Evolutionary conservation across 768 basidiomycete genomes (phyloP).

Genomic region (Amanita brunnescens): DNA sequence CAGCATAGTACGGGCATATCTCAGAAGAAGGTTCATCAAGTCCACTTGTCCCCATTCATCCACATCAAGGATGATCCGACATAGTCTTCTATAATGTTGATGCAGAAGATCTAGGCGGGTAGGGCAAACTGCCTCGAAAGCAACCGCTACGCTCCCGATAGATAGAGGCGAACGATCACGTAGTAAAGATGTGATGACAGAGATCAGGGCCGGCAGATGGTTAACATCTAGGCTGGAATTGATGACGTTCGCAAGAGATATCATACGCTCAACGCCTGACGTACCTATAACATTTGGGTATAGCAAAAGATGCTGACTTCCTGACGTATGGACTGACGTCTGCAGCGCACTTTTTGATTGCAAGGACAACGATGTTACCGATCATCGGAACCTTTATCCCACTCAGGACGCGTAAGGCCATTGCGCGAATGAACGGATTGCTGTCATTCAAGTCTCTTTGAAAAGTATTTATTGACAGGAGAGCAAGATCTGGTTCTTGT

Average conservation of each 20-base stretch:
- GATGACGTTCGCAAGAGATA: background rate
- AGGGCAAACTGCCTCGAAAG: slow-evolving; percentile 84
- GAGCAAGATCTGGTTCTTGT: slow-evolving; percentile 86
- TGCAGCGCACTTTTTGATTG: slow-evolving; percentile 85
- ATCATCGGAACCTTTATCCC: slow-evolving; percentile 90
- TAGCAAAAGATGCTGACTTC: slow-evolving; percentile 84
- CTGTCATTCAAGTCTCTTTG: slow-evolving; percentile 92
- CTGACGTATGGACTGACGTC: slow-evolving; percentile 94
- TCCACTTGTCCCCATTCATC: slow-evolving; percentile 97
- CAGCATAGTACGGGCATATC: slow-evolving; percentile 83
- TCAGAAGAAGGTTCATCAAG: slow-evolving; percentile 64
- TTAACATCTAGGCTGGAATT: slow-evolving; percentile 57
- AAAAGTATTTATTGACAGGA: slow-evolving; percentile 97
- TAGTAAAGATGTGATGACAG: slow-evolving; percentile 54
- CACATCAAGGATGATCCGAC: slow-evolving; percentile 75
- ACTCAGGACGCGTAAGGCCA: slow-evolving; percentile 89
- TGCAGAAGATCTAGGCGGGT: slow-evolving; percentile 84
- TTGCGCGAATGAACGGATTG: slow-evolving; percentile 90
- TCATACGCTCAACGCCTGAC: slow-evolving; percentile 3
- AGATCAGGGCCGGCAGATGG: slow-evolving; percentile 64
- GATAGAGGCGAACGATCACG: slow-evolving; percentile 80
- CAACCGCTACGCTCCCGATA: slow-evolving; percentile 76
- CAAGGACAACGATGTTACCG: slow-evolving; percentile 73
- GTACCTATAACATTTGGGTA: slow-evolving; percentile 76
- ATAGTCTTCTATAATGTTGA: slow-evolving; percentile 78